phyloP scores from a whole-genome alignment of 768 basidiomycete species.

The Baorangia bicolor region DNA sequence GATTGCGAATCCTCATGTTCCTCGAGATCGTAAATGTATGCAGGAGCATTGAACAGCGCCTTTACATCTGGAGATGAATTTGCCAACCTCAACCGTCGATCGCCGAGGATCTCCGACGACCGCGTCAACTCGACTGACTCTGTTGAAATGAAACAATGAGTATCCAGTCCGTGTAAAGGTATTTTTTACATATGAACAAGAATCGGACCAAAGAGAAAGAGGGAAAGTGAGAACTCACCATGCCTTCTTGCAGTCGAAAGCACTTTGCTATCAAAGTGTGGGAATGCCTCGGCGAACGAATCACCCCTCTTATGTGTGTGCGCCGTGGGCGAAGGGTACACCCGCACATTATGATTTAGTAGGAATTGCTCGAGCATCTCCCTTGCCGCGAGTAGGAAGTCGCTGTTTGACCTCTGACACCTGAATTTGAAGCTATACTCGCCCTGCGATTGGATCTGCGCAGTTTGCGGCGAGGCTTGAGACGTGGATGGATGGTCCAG shows the following conservation, averaged over 20 bases:
- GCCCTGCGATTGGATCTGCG: conserved; percentile 30
- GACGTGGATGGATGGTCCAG: conserved; percentile 45
- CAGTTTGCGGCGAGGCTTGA: conserved; percentile 20
- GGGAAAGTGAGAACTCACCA: conserved; percentile 38
- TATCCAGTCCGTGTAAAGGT: not conserved
- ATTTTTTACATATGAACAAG: conserved; percentile 22
- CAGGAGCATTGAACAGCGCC: conserved; percentile 85
- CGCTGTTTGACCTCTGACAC: conserved; percentile 93
- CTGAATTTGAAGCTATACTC: conserved; percentile 95
- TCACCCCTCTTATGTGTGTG: conserved; percentile 84
- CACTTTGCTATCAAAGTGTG: conserved; percentile 94
- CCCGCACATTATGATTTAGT: conserved; percentile 76
- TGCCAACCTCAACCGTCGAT: conserved; percentile 75
- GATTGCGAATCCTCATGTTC: conserved; percentile 65
- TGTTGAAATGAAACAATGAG: conserved; percentile 28
- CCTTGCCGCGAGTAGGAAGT: conserved; percentile 84
- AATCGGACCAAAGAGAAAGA: conserved; percentile 24
- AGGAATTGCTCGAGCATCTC: conserved; percentile 95
- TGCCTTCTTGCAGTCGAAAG: conserved; percentile 74
- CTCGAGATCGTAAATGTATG: conserved; percentile 80
- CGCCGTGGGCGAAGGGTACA: conserved; percentile 77
- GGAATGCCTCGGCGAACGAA: conserved; percentile 93
- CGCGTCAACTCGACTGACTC: conserved; percentile 79
- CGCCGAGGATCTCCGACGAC: conserved; percentile 58
- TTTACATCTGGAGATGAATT: conserved; percentile 95